Evolutionary conservation across 306 rosid genomes (phyloP).

Genomic region (Sicyos baderoa): DNA sequence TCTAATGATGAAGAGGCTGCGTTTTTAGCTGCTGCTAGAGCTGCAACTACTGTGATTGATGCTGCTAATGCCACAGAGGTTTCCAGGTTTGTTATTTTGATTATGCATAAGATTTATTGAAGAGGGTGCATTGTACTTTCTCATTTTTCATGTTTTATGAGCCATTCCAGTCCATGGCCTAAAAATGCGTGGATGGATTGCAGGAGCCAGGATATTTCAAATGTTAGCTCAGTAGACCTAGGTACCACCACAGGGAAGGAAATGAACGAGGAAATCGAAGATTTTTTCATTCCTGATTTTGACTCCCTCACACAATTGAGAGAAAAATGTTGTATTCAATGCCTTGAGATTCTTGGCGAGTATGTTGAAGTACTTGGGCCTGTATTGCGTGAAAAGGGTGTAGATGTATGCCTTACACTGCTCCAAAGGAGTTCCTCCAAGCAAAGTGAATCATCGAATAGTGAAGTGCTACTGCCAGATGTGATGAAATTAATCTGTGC

Average conservation of each 20-base stretch:
- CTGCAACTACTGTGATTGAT: slow-evolving; percentile 84
- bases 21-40: slow-evolving; percentile 79
- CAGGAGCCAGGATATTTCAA: slow-evolving; percentile 49
- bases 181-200: slow-evolving; percentile 24
- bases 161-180: background rate
- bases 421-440: slow-evolving; percentile 77
- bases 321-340: slow-evolving; percentile 91
- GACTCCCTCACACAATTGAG: slow-evolving; percentile 67
- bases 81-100: slow-evolving; percentile 49
- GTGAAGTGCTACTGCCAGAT: slow-evolving; percentile 69
- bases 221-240: slow-evolving; percentile 31
- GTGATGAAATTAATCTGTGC: slow-evolving; percentile 95
- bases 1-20: slow-evolving; percentile 71
- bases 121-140: background rate
- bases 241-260: slow-evolving; percentile 39
- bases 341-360: slow-evolving; percentile 87
- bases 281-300: slow-evolving; percentile 60
- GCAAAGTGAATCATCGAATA: slow-evolving; percentile 48
- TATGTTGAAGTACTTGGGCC: slow-evolving; percentile 99
- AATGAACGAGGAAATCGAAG: slow-evolving; percentile 54
- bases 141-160: background rate
- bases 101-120: slow-evolving; percentile 6
- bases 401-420: slow-evolving; percentile 83
- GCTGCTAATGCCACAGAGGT: slow-evolving; percentile 79
- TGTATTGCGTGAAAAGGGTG: slow-evolving; percentile 90